Base-by-base conservation (phyloP, 2,329 filamentous ascomycete species). In the Fusarium sp. region DNA sequence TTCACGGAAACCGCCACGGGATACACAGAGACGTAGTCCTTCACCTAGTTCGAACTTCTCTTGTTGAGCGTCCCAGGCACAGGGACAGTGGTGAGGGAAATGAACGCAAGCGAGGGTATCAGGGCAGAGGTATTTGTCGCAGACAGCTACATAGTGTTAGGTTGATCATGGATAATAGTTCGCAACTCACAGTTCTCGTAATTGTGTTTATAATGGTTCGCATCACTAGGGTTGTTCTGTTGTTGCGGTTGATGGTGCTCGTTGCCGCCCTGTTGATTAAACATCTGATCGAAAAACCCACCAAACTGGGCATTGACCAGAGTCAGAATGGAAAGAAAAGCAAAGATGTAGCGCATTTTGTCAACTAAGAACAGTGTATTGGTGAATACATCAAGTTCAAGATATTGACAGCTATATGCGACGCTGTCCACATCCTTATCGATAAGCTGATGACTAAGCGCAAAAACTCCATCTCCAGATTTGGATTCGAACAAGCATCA, bases 61-160 rank as follows among this genome's bases (percentile, higher is more conserved):
- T 75, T 95, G 90, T 65, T 91, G 83, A 10, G 83, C 80, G 2
- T 91, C 89, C 82, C 91, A 97, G 3, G 93, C 85, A 81, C 96
- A 99, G 27, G 96, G 96, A 80, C 96, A 99, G 81, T 99, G 96
- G 78, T 98, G 95, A 2, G 96, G 94, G 82, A 97, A 96, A 78
- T 96, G 91, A 8, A 99, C 96, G 82, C 96, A 99, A 35, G 94
- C 92, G 62, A 99, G 87, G 0, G 96, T 98, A 68, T 93, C 93
- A 3, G 96, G 94, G 77, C 96, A 99, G 56, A 99, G 89, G 78
- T 97, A 99, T 72, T 95, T 94, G 74, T 92, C 88, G 84, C 96
- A 99, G 73, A 89, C 85, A n/a, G 94, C 92, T 92, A 37, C 7
- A 6, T 41, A 27, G 43, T 43, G 39, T 73, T 44, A 72, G 70